These are phyloP conservation scores for Hypoxylon sp. DNA, from an alignment of 2,329 filamentous ascomycete genomes.

Conservation along the genomic window DNA sequence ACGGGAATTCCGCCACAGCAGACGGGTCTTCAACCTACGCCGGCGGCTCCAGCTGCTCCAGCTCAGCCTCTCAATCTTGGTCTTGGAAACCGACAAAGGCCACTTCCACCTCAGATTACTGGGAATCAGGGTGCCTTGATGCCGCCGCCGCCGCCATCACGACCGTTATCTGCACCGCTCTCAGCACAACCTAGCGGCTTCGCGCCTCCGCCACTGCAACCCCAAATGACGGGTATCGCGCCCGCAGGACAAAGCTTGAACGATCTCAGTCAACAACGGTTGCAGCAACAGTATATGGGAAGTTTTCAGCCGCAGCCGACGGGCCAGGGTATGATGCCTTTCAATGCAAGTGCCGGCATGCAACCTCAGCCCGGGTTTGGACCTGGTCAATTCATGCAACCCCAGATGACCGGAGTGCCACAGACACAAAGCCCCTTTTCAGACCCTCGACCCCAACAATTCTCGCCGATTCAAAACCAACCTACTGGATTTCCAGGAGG, in stretches of 20 bases:
- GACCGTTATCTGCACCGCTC: constrained; percentile 89
- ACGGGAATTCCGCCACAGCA: constrained; percentile 64
- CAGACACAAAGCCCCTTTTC: constrained; percentile 61
- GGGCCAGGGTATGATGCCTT: constrained; percentile 58
- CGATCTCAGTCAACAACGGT: constrained; percentile 76
- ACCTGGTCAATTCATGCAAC: constrained; percentile 62
- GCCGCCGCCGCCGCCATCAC: constrained; percentile 80
- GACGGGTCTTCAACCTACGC: constrained; percentile 59
- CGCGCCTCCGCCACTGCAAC: constrained; percentile 80
- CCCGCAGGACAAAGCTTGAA: constrained; percentile 82
- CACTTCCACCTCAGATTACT: constrained; percentile 75
- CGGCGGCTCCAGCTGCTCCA: constrained; percentile 59
- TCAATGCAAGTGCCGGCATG: constrained; percentile 56
- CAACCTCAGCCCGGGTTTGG: constrained; percentile 58
- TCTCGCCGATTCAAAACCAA: constrained; percentile 70
- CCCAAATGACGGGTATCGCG: constrained; percentile 87
- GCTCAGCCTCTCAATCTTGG: constrained; percentile 62
- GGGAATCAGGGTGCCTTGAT: constrained; percentile 75
- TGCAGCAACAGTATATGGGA: constrained; percentile 72
- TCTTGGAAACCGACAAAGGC: constrained; percentile 73
- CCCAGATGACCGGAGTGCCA: constrained; percentile 58
- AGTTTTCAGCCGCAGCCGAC: constrained; percentile 59
- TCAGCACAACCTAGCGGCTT: constrained; percentile 82
- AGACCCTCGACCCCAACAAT: constrained; percentile 60
- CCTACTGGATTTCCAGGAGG: constrained; percentile 71